Base-by-base conservation (phyloP, 495 filamentous ascomycete genomes). In the Trichoderma asperelloides region DNA sequence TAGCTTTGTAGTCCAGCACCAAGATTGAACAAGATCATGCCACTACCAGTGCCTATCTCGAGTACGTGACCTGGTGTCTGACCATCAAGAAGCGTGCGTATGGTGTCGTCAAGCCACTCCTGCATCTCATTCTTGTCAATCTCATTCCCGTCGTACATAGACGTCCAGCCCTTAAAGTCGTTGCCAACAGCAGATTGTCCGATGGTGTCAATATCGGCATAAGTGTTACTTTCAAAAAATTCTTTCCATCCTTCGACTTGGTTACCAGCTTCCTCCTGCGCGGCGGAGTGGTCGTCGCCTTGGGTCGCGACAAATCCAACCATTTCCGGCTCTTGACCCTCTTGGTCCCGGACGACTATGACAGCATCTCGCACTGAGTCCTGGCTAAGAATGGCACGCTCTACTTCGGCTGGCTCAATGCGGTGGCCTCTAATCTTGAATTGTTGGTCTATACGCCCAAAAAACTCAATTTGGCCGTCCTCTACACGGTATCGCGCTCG, bases 351-450 rank as follows among this genome's bases (percentile, higher is more conserved):
- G 6, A 63, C 64, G 37, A 30, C 64, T 49, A 68, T 66, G 43
- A 51, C 69, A 43, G 49, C 71, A 68, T 65, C 62, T 41, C 64
- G 30, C n/a, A 67, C 25, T 62, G 60, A 33, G 62, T 63, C 15
- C 16, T 64, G n/a, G 23, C 28, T 47, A 65, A 66, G 68, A 74
- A 75, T 8, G 72, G 68, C 12, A 77, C 68, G 2, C 76, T 76
- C 68, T n/a, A 69, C 51, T 21, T 69, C 68, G 39, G 63, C 68
- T 23, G 62, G 67, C 65, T 84, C 81, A 33, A 85, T 71, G 11
- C 82, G 71, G 47, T 79, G 78, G 6, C 81, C 81, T 43, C 76
- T 70, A 23, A 84, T 72, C 69, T 85, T 85, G 65, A 84, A 70
- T 66, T 84, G 81, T 60, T 72, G 71, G 65, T 83, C 80, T 41